These are phyloP conservation scores for Loxodes magnus DNA, from an alignment of 73 alveolate species.

Conservation along the genomic window DNA sequence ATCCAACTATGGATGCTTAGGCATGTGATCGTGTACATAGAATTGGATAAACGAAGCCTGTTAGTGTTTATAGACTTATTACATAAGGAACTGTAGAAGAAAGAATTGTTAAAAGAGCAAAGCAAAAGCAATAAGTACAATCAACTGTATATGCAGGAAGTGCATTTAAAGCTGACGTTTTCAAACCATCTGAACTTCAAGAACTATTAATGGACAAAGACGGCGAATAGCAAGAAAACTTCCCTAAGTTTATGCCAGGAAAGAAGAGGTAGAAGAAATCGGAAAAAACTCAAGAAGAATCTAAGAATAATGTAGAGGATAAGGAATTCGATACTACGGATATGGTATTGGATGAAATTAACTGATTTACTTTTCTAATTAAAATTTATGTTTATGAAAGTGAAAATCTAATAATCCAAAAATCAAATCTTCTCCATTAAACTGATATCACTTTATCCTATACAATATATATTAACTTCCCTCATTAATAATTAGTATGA, in stretches of 20 bases:
- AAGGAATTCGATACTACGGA: not conserved
- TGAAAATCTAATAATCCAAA: too few species aligned
- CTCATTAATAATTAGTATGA: too few species aligned
- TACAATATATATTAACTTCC: too few species aligned
- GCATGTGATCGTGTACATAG: slow-evolving; percentile 99
- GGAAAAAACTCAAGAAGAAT: not conserved
- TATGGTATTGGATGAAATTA: too few species aligned
- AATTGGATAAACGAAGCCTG: slow-evolving; percentile 94
- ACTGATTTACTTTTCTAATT: too few species aligned
- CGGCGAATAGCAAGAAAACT: slow-evolving; percentile 1
- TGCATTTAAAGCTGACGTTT: slow-evolving; percentile 95
- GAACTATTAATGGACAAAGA: slow-evolving; percentile 90
- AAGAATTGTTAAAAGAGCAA: slow-evolving; percentile 93
- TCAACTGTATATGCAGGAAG: slow-evolving; percentile 96
- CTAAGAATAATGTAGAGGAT: not conserved
- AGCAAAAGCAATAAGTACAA: slow-evolving; percentile 90
- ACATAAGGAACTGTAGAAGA: slow-evolving; percentile 96
- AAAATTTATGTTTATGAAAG: too few species aligned
- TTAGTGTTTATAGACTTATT: slow-evolving; percentile 86
- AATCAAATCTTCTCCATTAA: too few species aligned
- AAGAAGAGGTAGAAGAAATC: not conserved
- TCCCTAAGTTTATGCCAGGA: not conserved
- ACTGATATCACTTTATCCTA: too few species aligned
- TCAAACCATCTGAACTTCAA: slow-evolving; percentile 88
- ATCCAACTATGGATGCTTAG: slow-evolving; percentile 98